These are phyloP conservation scores for Ceriops decandra DNA, from an alignment of 345 rosid species.

Conservation along the genomic window DNA sequence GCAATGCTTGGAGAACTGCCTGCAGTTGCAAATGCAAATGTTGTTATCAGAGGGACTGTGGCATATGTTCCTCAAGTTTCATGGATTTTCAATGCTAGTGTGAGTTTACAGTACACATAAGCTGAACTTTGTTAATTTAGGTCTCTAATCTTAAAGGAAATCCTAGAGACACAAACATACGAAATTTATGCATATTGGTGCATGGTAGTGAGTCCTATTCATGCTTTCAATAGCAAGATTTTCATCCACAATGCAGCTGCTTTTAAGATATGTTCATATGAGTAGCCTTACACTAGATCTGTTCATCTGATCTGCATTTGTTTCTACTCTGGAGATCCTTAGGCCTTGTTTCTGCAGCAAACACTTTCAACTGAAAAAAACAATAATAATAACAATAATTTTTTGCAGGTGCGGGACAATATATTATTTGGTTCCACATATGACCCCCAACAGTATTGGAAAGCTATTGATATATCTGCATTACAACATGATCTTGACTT, in stretches of 20 bases:
- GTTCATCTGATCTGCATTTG: background rate
- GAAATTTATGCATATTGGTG: no score
- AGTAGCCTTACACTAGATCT: no score
- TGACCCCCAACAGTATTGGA: slow-evolving; percentile 64
- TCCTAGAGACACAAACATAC: no score
- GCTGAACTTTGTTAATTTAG: background rate
- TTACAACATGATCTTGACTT: slow-evolving; percentile 87
- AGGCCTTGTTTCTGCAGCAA: background rate
- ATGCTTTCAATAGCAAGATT: no score
- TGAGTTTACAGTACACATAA: slow-evolving; percentile 32
- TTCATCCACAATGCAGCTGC: no score
- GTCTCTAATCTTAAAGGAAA: background rate
- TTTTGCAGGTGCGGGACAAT: slow-evolving; percentile 77
- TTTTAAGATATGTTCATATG: no score
- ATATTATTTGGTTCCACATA: slow-evolving; percentile 82
- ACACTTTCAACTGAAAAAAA: background rate
- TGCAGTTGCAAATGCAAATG: slow-evolving; percentile 52
- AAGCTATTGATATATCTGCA: slow-evolving; percentile 79
- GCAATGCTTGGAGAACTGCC: slow-evolving; percentile 99
- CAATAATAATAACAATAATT: background rate
- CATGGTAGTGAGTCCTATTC: no score
- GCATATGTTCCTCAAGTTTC: slow-evolving; percentile 99
- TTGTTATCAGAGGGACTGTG: slow-evolving; percentile 65
- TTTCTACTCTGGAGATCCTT: background rate
- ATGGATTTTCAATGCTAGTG: slow-evolving; percentile 99